Evolutionary conservation across 495 filamentous ascomycete species (phyloP).

Genomic region (Podospora pseudocomata): DNA sequence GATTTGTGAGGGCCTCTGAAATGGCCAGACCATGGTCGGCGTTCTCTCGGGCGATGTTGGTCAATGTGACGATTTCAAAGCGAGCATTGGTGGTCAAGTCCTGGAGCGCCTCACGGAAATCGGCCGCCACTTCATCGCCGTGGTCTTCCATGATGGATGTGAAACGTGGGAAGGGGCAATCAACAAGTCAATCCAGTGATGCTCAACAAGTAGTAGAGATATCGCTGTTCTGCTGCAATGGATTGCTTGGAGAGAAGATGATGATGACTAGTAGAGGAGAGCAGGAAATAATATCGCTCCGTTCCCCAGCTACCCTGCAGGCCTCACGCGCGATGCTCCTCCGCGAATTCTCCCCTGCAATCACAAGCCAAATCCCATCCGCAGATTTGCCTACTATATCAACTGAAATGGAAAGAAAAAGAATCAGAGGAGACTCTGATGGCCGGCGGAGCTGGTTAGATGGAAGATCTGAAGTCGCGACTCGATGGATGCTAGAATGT

Average conservation of each 20-base stretch:
- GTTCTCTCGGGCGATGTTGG: slow-evolving; percentile 93
- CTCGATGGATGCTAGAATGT: neutral
- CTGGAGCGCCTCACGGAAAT: slow-evolving; percentile 89
- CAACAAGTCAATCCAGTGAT: slow-evolving; percentile 3
- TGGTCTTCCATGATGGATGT: slow-evolving; percentile 59
- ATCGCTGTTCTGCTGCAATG: neutral
- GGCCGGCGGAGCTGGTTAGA: neutral
- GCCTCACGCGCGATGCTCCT: neutral
- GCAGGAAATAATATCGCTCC: neutral
- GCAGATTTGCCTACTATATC: neutral
- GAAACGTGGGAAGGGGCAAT: neutral
- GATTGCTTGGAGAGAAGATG: slow-evolving; percentile 5
- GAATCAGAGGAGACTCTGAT: neutral
- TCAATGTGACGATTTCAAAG: slow-evolving; percentile 91
- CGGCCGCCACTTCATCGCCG: slow-evolving; percentile 88
- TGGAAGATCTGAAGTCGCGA: neutral
- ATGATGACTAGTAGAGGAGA: neutral
- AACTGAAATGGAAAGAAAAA: neutral
- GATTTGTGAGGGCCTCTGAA: slow-evolving; percentile 79
- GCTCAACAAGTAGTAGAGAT: neutral
- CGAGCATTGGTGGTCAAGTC: slow-evolving; percentile 85
- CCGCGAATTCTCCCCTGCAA: neutral
- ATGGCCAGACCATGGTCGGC: slow-evolving; percentile 91
- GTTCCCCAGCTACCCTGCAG: neutral
- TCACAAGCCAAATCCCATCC: neutral